Conservation (phyloP, 768 basidiomycete species). For the Boletus pseudo-olivaceus region DNA sequence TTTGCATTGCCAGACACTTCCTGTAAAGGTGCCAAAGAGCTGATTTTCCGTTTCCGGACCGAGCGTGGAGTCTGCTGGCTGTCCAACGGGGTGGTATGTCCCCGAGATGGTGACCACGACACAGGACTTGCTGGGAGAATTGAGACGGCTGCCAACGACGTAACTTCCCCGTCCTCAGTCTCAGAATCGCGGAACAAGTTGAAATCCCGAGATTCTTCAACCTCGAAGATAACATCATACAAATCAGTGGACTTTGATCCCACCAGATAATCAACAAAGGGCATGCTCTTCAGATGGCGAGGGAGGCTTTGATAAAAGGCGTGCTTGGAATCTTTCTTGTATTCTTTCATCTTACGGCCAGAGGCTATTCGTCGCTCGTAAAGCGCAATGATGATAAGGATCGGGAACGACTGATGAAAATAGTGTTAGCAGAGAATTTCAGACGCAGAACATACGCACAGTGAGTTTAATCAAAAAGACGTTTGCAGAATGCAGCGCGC, state of each 20-base stretch:
- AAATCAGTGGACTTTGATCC: slow-evolving; percentile 64
- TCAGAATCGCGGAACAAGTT: slow-evolving; percentile 52
- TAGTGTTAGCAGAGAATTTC: background rate
- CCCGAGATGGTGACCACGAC: slow-evolving; percentile 7
- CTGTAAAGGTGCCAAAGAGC: slow-evolving; percentile 24
- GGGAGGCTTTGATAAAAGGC: slow-evolving; percentile 63
- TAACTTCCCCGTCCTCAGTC: slow-evolving; percentile 31
- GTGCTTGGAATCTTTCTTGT: slow-evolving; percentile 50
- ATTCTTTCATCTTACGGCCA: slow-evolving; percentile 48
- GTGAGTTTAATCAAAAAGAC: slow-evolving; percentile 85
- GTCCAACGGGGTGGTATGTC: slow-evolving; percentile 4
- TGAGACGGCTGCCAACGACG: slow-evolving; percentile 11
- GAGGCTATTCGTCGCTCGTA: slow-evolving; percentile 73
- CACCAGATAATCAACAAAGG: slow-evolving; percentile 72
- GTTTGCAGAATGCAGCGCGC: slow-evolving; percentile 77
- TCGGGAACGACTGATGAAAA: slow-evolving; percentile 60
- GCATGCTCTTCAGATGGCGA: slow-evolving; percentile 68
- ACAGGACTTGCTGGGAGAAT: slow-evolving; percentile 6
- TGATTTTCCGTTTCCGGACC: slow-evolving; percentile 25
- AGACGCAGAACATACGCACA: slow-evolving; percentile 35
- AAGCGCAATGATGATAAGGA: slow-evolving; percentile 67
- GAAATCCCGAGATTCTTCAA: slow-evolving; percentile 47
- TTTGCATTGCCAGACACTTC: slow-evolving; percentile 30
- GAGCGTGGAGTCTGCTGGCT: slow-evolving; percentile 8
- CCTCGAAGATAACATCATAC: slow-evolving; percentile 77